Base-by-base conservation (phyloP, 2,329 filamentous ascomycete species). In the Calycina herbarum region DNA sequence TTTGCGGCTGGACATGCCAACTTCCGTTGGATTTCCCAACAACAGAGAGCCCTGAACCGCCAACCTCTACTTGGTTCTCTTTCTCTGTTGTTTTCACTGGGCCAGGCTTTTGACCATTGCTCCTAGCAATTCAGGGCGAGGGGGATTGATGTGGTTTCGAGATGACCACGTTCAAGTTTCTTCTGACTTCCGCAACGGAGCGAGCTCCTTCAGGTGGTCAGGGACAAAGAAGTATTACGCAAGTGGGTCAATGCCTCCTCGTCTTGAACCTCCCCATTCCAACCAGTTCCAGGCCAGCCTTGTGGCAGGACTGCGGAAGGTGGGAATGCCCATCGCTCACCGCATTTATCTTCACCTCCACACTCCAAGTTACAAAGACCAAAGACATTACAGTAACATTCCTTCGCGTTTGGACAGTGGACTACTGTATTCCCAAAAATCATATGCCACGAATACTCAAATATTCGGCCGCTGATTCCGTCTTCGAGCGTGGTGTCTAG, bases 321-420 rank as follows among this genome's bases (percentile, higher is more conserved):
- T 2, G 88, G 88, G 6, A 90, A 78, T 2, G 77, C 78, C 73
- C 90, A 91, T 64, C 86, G 82, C 2, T 81, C 81, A 3, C 82
- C 77, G 72, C 88, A 90, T 31, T 78, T 79, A 27, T 80, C 77
- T 20, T 78, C 73, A 1, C 78, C 74, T 13, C 71, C 69, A 83
- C 59, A 88, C 77, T 64, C 61, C 35, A 68, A 59, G 31, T 64
- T 59, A 75, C 89, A 91, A 31, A 88, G 71, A 0, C 88, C 88
- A 71, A 87, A 91, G 17, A 86, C 81, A 51, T 87, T 85, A 77
- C 89, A 91, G 74, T 90, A 90, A 73, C 88, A 91, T 8, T 85
- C 82, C 57, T 80, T 76, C 1, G 86, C 86, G 20, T 79, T 78
- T 0, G 89, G 89, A 69, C 88, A 91, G 70, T 88, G 82, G 1